A percentile compares a stretch with the other conserved stretches of the same genome.
Evolutionary conservation across 2,329 filamentous ascomycete species (phyloP).

Genomic region (Colletotrichum scovillei): DNA sequence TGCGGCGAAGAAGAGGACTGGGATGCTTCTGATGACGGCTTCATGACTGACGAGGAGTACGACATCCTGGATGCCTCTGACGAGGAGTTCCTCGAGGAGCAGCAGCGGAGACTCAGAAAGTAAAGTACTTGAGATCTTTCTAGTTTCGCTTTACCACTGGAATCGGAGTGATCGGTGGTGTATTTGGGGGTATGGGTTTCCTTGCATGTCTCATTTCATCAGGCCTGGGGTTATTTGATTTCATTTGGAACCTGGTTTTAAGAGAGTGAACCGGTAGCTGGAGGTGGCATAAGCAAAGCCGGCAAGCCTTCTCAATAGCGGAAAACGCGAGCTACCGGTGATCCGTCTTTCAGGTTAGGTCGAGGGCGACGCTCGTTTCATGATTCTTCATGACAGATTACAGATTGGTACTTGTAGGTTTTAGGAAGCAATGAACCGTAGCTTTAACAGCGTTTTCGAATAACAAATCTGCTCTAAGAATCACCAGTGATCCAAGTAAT

Average conservation of each 20-base stretch:
- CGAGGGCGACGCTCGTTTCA: conserved; percentile 31
- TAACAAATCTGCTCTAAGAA: neutral
- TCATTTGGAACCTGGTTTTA: conserved; percentile 15
- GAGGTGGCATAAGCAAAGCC: neutral
- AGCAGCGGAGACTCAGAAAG: conserved; percentile 56
- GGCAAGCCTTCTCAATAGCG: neutral
- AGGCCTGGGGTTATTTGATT: conserved; percentile 24
- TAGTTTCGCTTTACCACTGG: conserved; percentile 3
- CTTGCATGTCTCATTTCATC: conserved; percentile 28
- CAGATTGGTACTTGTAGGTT: conserved; percentile 37
- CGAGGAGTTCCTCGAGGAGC: conserved; percentile 78
- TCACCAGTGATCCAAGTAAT: no score
- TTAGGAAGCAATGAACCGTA: conserved; percentile 29
- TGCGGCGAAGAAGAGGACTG: conserved; percentile 70
- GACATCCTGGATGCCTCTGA: conserved; percentile 96
- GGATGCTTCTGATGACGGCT: conserved; percentile 76
- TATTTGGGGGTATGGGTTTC: conserved; percentile 28
- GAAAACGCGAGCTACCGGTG: conserved; percentile 14
- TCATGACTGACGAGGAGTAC: conserved; percentile 97
- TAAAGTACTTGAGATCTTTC: conserved; percentile 39
- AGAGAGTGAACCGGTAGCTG: conserved; percentile 8
- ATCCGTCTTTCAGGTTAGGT: conserved; percentile 21
- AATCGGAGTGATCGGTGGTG: conserved; percentile 30
- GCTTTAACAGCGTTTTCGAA: neutral
- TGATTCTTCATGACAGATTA: conserved; percentile 31